phyloP scores from a whole-genome alignment of 2,329 filamentous ascomycete genomes.

The Camillea tinctor region DNA sequence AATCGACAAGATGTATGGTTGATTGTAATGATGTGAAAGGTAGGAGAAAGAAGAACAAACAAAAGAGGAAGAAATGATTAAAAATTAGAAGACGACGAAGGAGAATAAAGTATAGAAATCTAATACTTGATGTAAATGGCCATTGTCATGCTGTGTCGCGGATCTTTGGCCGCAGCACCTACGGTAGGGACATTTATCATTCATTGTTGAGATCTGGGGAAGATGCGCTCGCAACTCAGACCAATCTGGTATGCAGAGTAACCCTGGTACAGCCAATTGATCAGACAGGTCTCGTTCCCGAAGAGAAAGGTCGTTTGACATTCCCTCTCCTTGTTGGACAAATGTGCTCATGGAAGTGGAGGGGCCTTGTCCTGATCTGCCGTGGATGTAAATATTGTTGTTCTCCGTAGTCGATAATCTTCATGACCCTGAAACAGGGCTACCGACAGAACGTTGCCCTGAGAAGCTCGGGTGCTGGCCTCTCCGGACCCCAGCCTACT shows the following conservation, averaged over 20 bases:
- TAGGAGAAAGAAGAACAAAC: conserved; percentile 2
- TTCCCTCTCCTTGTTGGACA: not conserved
- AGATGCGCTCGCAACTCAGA: not conserved
- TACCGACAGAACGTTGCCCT: not conserved
- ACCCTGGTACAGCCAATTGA: not conserved
- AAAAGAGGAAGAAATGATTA: conserved; percentile 3
- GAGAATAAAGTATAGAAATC: not conserved
- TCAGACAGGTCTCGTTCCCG: not conserved
- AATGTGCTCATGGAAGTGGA: not conserved
- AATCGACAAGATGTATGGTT: not conserved
- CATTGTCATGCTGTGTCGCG: not conserved
- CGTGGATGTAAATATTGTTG: not conserved
- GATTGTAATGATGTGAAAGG: not conserved
- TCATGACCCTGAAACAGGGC: conserved; percentile 27
- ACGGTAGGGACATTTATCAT: not conserved
- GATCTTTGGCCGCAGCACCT: not conserved
- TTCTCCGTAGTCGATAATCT: not conserved
- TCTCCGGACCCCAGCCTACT: conserved; percentile 23
- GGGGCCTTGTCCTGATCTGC: not conserved
- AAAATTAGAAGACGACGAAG: not conserved
- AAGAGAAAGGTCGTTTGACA: not conserved
- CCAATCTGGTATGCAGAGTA: not conserved
- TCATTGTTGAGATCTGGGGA: not conserved
- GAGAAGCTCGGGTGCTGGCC: conserved; percentile 27
- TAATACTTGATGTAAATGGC: not conserved